These are phyloP conservation scores for Ophiostoma pallidulum DNA, from an alignment of 2,329 filamentous ascomycete species.

Conservation along the genomic window DNA sequence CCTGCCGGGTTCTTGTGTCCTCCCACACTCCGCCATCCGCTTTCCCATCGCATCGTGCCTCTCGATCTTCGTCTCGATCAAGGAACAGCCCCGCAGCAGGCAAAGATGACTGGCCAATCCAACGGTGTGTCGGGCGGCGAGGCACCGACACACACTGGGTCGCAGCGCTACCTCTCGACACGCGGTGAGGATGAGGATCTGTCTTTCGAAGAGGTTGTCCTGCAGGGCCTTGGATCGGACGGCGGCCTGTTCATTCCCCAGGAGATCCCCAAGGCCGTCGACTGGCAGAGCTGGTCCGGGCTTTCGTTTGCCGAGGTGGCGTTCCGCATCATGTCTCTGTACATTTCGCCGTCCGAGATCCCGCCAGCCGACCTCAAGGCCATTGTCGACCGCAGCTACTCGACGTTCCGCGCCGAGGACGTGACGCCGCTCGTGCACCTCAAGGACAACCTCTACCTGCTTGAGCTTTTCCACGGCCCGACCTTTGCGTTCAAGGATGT, in stretches of 20 bases:
- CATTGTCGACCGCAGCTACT: constrained; percentile 78
- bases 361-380: constrained; percentile 67
- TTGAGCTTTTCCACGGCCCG: constrained; percentile 94
- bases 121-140: constrained; percentile 9
- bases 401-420: constrained; percentile 73
- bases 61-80: too few relatives aligned
- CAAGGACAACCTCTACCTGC: constrained; percentile 64
- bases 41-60: too few relatives aligned
- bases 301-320: constrained; percentile 74
- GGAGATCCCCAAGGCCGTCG: constrained; percentile 50
- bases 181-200: constrained; percentile 31
- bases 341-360: constrained; percentile 77
- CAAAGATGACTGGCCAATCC: constrained; percentile 11
- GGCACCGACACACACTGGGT: constrained; percentile 17
- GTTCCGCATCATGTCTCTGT: constrained; percentile 75
- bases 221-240: constrained; percentile 80
- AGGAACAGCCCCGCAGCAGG: neutral
- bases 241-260: constrained; percentile 87
- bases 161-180: constrained; percentile 19
- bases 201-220: constrained; percentile 82
- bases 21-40: too few relatives aligned
- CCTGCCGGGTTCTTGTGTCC: too few relatives aligned
- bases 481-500: constrained; percentile 95
- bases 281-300: constrained; percentile 60
- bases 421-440: constrained; percentile 74